These are phyloP conservation scores for Ascosphaera apis DNA, from an alignment of 2,329 filamentous ascomycete species.

Conservation along the genomic window DNA sequence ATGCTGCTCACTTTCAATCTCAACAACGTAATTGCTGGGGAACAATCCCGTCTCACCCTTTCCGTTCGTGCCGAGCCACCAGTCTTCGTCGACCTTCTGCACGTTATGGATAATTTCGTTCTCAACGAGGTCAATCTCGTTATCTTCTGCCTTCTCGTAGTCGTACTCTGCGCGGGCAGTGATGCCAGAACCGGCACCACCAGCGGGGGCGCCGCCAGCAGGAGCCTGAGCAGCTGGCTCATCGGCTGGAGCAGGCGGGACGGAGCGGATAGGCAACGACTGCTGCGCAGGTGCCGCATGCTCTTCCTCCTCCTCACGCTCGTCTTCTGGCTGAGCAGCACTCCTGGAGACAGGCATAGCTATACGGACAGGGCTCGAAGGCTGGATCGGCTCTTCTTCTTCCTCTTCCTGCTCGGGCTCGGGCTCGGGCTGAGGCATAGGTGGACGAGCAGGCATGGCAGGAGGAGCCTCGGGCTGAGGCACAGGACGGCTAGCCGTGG, in stretches of 20 bases:
- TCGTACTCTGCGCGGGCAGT: slow-evolving; percentile 73
- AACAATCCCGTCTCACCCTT: slow-evolving; percentile 73
- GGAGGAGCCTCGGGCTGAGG: slow-evolving; percentile 21
- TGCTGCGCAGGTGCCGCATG: slow-evolving; percentile 16
- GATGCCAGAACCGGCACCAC: slow-evolving; percentile 36
- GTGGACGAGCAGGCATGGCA: slow-evolving; percentile 27
- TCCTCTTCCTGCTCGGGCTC: too few species aligned
- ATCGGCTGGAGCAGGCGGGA: slow-evolving; percentile 39
- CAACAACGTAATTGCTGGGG: slow-evolving; percentile 89
- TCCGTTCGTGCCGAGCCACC: slow-evolving; percentile 91
- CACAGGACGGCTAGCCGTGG: slow-evolving; percentile 22
- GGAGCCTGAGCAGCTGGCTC: slow-evolving; percentile 42
- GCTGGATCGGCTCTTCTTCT: too few species aligned
- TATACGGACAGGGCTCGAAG: slow-evolving; percentile 57
- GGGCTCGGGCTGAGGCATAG: slow-evolving; percentile 22
- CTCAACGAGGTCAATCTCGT: slow-evolving; percentile 78
- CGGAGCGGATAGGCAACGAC: slow-evolving; percentile 37
- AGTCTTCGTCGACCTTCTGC: slow-evolving; percentile 93
- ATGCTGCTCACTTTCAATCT: slow-evolving; percentile 48
- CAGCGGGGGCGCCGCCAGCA: slow-evolving; percentile 36
- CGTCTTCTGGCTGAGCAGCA: slow-evolving; percentile 21
- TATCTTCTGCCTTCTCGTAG: slow-evolving; percentile 94
- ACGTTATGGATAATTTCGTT: slow-evolving; percentile 78
- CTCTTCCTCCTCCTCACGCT: slow-evolving; percentile 21
- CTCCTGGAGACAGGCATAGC: slow-evolving; percentile 62